A percentile compares a stretch with the other conserved stretches of the same genome.
Conservation (phyloP, 1,139 yeast genomes). For the Saccharomyces hybrid region DNA sequence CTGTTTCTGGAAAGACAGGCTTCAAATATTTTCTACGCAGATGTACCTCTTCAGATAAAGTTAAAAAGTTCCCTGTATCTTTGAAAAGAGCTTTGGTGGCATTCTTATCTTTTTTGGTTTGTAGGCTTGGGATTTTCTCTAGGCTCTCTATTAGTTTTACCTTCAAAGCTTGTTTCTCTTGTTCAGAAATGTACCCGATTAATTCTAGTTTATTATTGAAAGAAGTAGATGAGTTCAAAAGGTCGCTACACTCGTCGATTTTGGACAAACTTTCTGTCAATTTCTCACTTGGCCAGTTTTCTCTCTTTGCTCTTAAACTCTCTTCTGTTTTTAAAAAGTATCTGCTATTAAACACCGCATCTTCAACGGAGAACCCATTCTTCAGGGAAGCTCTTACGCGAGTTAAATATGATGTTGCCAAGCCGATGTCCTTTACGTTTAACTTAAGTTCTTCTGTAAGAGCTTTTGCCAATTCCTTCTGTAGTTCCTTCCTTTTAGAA, state of each 20-base stretch:
- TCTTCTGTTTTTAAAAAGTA: slow-evolving; percentile 44
- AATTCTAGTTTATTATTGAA: slow-evolving; percentile 39
- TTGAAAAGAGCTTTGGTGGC: slow-evolving; percentile 32
- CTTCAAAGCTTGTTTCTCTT: slow-evolving; percentile 33
- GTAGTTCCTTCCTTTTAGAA: slow-evolving; percentile 33
- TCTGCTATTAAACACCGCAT: slow-evolving; percentile 53
- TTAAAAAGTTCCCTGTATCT: slow-evolving; percentile 35
- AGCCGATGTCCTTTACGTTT: slow-evolving; percentile 34
- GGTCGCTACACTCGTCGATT: slow-evolving; percentile 24
- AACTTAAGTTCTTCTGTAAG: slow-evolving; percentile 27
- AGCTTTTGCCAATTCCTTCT: slow-evolving; percentile 26
- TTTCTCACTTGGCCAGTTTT: slow-evolving; percentile 33
- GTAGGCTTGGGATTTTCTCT: slow-evolving; percentile 15
- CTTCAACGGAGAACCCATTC: slow-evolving; percentile 45
- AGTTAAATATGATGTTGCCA: slow-evolving; percentile 47
- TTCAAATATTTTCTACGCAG: slow-evolving; percentile 38
- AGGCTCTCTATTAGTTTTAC: slow-evolving; percentile 29
- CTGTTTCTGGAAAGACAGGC: slow-evolving; percentile 35
- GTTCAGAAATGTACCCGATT: slow-evolving; percentile 32
- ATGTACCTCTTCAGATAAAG: slow-evolving; percentile 35
- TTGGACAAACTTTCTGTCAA: slow-evolving; percentile 26
- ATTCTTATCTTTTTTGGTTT: slow-evolving; percentile 31
- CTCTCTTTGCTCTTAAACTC: slow-evolving; percentile 39
- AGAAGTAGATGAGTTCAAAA: slow-evolving; percentile 22
- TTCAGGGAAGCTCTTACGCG: slow-evolving; percentile 43